phyloP scores from a whole-genome alignment of 75 land plant genomes.

The Picea sitchensis region DNA sequence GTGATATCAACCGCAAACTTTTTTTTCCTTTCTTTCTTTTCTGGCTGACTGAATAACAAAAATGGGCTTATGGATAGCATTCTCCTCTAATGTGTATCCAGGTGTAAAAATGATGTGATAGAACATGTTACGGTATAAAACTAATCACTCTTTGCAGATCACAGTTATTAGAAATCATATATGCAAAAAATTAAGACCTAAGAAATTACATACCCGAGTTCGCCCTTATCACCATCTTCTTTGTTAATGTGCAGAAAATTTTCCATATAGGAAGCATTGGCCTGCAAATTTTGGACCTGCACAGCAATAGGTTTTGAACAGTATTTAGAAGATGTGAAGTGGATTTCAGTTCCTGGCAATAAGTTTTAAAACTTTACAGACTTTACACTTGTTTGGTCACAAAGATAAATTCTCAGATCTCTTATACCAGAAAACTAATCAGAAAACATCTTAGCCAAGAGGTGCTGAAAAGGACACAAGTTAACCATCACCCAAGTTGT shows the following conservation, averaged over 20 bases:
- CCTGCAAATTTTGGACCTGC: slow-evolving; percentile 37
- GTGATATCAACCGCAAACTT: not conserved
- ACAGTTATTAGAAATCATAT: not conserved
- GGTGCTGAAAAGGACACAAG: no score
- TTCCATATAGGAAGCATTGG: slow-evolving; percentile 43
- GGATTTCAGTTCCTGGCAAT: not conserved
- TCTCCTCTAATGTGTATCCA: not conserved
- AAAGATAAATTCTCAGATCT: not conserved
- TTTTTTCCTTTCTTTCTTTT: not conserved
- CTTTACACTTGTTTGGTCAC: not conserved
- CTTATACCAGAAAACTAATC: not conserved
- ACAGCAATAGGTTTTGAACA: not conserved
- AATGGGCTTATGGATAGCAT: not conserved
- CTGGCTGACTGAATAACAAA: not conserved
- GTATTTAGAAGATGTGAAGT: not conserved
- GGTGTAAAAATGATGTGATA: not conserved
- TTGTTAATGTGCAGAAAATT: slow-evolving; percentile 27
- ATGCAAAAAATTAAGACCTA: not conserved
- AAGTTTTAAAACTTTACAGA: not conserved
- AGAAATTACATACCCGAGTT: slow-evolving; percentile 26
- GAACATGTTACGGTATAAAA: not conserved
- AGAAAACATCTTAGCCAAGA: no score
- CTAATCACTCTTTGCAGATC: not conserved
- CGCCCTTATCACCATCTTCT: slow-evolving; percentile 30
- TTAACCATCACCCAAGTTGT: no score